A percentile compares a stretch with the other conserved stretches of the same genome.
Evolutionary conservation across 2,329 filamentous ascomycete species (phyloP).

Genomic region (Cercospora sp.): DNA sequence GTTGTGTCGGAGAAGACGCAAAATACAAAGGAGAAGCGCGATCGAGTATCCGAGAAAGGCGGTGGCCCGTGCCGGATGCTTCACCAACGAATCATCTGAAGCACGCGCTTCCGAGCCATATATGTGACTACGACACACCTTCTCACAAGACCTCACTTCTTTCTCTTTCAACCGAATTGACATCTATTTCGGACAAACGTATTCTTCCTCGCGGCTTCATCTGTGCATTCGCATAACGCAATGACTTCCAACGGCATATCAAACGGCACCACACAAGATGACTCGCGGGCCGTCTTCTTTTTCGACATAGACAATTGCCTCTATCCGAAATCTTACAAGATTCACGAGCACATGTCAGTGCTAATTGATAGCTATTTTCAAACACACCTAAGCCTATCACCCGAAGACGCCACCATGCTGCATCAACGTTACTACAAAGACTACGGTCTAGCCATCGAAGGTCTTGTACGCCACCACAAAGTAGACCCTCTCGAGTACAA

Average conservation of each 20-base stretch:
- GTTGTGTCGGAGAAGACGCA: constrained; percentile 1
- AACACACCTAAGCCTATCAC: constrained; percentile 69
- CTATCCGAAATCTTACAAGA: constrained; percentile 74
- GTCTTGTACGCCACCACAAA: constrained; percentile 87
- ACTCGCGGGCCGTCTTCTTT: constrained; percentile 57
- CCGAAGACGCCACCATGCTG: constrained; percentile 78
- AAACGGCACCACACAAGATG: constrained; percentile 10
- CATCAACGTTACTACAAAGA: constrained; percentile 92
- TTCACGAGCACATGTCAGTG: constrained; percentile 84
- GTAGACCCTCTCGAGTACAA: constrained; percentile 97
- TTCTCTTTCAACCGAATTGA: background rate
- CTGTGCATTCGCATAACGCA: background rate
- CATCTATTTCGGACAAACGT: background rate
- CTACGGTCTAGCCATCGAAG: constrained; percentile 96
- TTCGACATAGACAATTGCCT: constrained; percentile 99
- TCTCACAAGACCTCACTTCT: background rate
- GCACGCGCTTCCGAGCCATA: constrained; percentile 7
- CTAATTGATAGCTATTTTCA: constrained; percentile 71
- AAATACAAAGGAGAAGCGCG: constrained; percentile 10
- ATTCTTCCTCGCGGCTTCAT: background rate
- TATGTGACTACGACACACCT: background rate
- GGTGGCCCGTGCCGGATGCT: background rate
- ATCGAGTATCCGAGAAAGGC: background rate
- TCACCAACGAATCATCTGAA: constrained; percentile 2
- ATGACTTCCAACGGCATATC: constrained; percentile 17